Evolutionary conservation across 805 yeast genomes (phyloP).

Genomic region (Candida berthetii): DNA sequence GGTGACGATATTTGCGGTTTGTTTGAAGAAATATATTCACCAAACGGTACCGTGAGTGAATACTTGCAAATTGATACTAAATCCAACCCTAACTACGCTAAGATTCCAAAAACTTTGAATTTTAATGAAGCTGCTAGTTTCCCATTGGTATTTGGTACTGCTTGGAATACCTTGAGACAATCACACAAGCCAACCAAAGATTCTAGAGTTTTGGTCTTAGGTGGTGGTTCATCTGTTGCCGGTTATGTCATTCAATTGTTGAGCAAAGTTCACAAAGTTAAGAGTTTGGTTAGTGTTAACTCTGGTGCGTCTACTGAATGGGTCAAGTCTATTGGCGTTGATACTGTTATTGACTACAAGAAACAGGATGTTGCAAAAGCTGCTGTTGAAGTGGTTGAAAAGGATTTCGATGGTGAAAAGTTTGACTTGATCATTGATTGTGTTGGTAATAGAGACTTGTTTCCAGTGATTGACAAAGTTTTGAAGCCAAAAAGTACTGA

Average conservation of each 20-base stretch:
- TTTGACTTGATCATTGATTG: conserved; percentile 64
- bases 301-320: conserved; percentile 40
- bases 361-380: conserved; percentile 31
- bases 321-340: conserved; percentile 50
- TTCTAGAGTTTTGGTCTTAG: conserved; percentile 54
- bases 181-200: conserved; percentile 31
- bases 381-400: conserved; percentile 25
- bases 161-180: conserved; percentile 31
- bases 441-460: conserved; percentile 50
- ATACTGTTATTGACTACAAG: conserved; percentile 50
- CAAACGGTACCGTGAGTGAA: conserved; percentile 39
- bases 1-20: conserved; percentile 57
- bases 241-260: conserved; percentile 48
- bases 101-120: conserved; percentile 34
- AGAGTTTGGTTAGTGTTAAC: conserved; percentile 50
- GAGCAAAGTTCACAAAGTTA: conserved; percentile 38
- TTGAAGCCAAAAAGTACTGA: conserved; percentile 37
- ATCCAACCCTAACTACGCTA: conserved; percentile 23
- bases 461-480: conserved; percentile 32
- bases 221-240: conserved; percentile 74
- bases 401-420: conserved; percentile 27
- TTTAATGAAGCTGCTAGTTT: conserved; percentile 53
- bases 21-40: conserved; percentile 15
- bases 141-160: conserved; percentile 63
- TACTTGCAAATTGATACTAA: conserved; percentile 35